A percentile compares a stretch with the other conserved stretches of the same genome.
Conservation (phyloP, 352 stramenopile species). For the Phytophthora capsici region DNA sequence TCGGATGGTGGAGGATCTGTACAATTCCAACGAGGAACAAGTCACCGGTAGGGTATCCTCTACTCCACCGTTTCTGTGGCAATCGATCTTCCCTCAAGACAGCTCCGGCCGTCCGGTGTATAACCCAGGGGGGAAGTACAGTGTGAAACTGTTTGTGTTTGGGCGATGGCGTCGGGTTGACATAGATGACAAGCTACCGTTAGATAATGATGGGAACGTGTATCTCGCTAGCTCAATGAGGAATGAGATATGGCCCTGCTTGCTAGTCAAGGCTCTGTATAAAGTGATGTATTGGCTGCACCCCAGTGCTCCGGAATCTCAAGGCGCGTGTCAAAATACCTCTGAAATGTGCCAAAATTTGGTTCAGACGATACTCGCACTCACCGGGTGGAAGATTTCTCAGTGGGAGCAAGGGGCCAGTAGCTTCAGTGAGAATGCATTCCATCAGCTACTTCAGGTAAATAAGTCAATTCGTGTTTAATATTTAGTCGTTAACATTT, state of each 20-base stretch:
- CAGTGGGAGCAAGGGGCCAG: conserved; percentile 27
- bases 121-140: conserved; percentile 79
- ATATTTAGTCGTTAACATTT: neutral
- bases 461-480: neutral
- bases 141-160: conserved; percentile 71
- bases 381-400: conserved; percentile 73
- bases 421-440: conserved; percentile 36
- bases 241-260: conserved; percentile 71
- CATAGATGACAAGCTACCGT: conserved; percentile 72
- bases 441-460: conserved; percentile 50
- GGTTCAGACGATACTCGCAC: conserved; percentile 42
- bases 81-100: conserved; percentile 79
- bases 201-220: conserved; percentile 55
- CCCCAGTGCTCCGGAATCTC: conserved; percentile 1
- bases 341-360: conserved; percentile 31
- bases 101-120: conserved; percentile 50
- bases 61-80: conserved; percentile 64
- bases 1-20: conserved; percentile 67
- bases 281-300: conserved; percentile 71
- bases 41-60: neutral
- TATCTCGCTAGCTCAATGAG: conserved; percentile 64
- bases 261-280: conserved; percentile 75
- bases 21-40: conserved; percentile 25
- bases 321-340: conserved; percentile 9
- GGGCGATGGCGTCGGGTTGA: conserved; percentile 78